Evolutionary conservation across 2,329 filamentous ascomycete genomes (phyloP).

Genomic region (Blastomyces percursus): DNA sequence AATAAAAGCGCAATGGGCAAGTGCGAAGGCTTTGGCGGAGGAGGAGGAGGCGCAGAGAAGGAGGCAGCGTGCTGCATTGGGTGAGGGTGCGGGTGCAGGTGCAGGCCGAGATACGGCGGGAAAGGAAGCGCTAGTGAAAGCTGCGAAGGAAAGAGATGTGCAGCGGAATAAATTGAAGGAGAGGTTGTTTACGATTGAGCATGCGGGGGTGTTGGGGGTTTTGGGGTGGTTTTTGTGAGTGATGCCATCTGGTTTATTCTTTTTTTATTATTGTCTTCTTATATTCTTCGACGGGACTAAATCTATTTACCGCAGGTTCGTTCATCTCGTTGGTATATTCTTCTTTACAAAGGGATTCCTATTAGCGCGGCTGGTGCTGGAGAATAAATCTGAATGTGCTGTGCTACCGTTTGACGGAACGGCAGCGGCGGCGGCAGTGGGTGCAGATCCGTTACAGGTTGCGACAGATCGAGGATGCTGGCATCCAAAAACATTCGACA

Average conservation of each 20-base stretch:
- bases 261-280: background rate
- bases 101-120: constrained; percentile 5
- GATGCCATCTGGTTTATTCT: background rate
- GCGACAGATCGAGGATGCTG: constrained; percentile 62
- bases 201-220: constrained; percentile 29
- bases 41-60: constrained; percentile 13
- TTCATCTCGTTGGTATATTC: constrained; percentile 73
- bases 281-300: background rate
- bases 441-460: constrained; percentile 23
- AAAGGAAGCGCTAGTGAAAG: constrained; percentile 14
- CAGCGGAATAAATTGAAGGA: constrained; percentile 23
- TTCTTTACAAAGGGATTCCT: constrained; percentile 95
- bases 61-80: background rate
- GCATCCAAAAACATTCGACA: constrained; percentile 89
- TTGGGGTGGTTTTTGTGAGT: constrained; percentile 34
- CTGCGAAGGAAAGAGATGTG: constrained; percentile 22
- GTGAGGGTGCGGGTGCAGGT: background rate
- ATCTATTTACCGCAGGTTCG: constrained; percentile 34
- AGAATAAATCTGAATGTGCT: constrained; percentile 61
- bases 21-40: constrained; percentile 14
- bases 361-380: constrained; percentile 70
- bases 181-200: constrained; percentile 29
- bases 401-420: constrained; percentile 52
- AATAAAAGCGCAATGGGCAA: constrained; percentile 17
- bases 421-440: constrained; percentile 8